Conservation (phyloP, 768 basidiomycete species). For the Suillus hirtellus region DNA sequence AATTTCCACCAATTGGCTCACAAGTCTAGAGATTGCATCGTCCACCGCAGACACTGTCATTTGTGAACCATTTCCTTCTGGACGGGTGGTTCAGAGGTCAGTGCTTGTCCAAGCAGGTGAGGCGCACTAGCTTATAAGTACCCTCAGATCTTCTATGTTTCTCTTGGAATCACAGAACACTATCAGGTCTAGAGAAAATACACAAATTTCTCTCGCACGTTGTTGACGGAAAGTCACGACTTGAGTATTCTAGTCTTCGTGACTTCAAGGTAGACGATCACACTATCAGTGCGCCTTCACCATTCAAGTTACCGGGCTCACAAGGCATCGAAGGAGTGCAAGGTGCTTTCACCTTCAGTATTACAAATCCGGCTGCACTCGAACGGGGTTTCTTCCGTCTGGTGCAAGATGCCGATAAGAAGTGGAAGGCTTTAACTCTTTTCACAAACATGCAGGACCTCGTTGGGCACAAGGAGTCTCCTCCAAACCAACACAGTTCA, state of each 20-base stretch:
- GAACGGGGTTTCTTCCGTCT: constrained; percentile 47
- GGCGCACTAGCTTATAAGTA: background rate
- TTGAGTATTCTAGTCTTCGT: background rate
- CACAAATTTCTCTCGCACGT: background rate
- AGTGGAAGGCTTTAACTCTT: constrained; percentile 59
- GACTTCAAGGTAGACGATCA: constrained; percentile 6
- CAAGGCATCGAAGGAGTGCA: constrained; percentile 4
- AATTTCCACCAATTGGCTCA: background rate
- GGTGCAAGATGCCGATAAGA: constrained; percentile 41
- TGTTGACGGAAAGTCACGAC: background rate
- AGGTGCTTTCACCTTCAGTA: constrained; percentile 1
- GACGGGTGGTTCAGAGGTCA: constrained; percentile 7
- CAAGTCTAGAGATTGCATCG: background rate
- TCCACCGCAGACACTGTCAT: background rate
- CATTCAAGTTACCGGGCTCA: background rate
- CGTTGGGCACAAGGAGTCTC: constrained; percentile 46
- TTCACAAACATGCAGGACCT: constrained; percentile 59
- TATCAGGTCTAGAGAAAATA: background rate
- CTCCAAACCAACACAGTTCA: background rate
- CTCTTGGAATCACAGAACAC: background rate
- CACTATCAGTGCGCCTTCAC: background rate
- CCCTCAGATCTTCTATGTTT: constrained; percentile 1
- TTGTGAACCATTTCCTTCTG: background rate
- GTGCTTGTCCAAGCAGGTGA: background rate
- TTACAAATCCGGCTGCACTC: background rate